Base-by-base conservation (phyloP, 2,329 filamentous ascomycete genomes). In the Penicillium sumatraense region DNA sequence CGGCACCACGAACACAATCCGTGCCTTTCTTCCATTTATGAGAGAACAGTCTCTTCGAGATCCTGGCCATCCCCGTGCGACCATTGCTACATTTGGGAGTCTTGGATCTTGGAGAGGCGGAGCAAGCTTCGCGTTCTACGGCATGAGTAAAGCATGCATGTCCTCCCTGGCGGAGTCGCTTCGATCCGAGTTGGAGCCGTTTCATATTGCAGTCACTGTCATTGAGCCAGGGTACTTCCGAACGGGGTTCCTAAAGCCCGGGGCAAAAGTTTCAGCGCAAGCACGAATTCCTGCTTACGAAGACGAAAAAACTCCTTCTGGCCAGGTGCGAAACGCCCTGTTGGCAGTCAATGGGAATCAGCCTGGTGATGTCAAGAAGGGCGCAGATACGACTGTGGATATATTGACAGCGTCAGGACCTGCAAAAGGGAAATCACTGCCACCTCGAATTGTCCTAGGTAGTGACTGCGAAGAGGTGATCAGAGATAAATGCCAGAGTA, bases 191-290 rank as follows among this genome's bases (percentile, higher is more conserved):
- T 41, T 54, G 8, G 29, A 44, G 23, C 51, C 51, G 11, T 49
- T 54, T 42, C 24, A 54, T 13, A 54, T 56, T 18, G 16, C 10
- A n/a, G 53, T 49, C 3, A 41, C 42, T 14, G 31, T 10, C 14
- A 31, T 56, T 11, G 53, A 56, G 16, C 53, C 53, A 24, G 49
- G 40, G 13, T 56, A 56, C 13, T 53, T 53, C 33, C 41, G 53
- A 14, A 56, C 53, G 8, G 35, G 49, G 23, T 47, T 56, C 27
- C 33, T 56, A 18, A 51, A 49, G 18, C 38, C 29, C 0, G 41
- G 42, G 2, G 40, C 49, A n/a, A 53, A 48, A 16, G 24, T 53
- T 3, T 33, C 35, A 13, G 29, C 49, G 5, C 23, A 51, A 18
- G 47, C 36, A 6, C 13, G 18, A 20, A 53, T 56, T n/a, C n/a